Evolutionary conservation across 768 basidiomycete genomes (phyloP), one percentile per base, ranked within the genome.

Genomic region (Termitomyces sp.): DNA sequence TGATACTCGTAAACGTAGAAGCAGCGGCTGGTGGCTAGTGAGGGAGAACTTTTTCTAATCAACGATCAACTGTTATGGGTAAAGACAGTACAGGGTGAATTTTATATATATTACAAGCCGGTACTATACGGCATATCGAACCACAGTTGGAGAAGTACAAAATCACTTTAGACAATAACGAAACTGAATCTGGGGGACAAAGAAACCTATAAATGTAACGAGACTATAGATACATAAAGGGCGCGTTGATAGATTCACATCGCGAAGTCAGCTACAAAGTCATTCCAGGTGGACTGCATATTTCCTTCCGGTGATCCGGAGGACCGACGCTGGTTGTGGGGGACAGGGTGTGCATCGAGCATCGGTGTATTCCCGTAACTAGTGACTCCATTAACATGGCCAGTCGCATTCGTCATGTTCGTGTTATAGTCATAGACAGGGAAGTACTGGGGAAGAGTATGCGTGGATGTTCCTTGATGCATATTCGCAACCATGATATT

Each of bases 381-480:
- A 52, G 65, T 45, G 35, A 52, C 50, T 45, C 63, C 61, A 49
- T 62, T 60, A 11, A 59, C 35, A 3, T 50, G 52, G 13, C 56
- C 55, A 63, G 11, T 62, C 61, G 56, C 58, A 41, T 60, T 58
- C 64, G 68, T 58, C 62, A 70, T 67, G 44, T 67, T 71, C 61
- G 76, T 70, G 22, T 76, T 79, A 66, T 90, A 89, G 67, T 89
- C 88, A 62, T 86, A 89, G 33, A 89, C 87, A 1, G 86, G 79
- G 77, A 90, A 89, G 64, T 89, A 90, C 64, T 79, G 81, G 14
- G 87, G 88, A 72, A 85, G 82, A 38, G 66, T 61, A n/a, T 54
- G 59, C 2, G 62, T 43, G 44, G 61, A 53, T 13, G 56, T 16
- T 4, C 59, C 60, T 57, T 60, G 63, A 26, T 55, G 56, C 6